Conservation (phyloP, 305 asterid genomes). For the Plantago lanceolata region DNA sequence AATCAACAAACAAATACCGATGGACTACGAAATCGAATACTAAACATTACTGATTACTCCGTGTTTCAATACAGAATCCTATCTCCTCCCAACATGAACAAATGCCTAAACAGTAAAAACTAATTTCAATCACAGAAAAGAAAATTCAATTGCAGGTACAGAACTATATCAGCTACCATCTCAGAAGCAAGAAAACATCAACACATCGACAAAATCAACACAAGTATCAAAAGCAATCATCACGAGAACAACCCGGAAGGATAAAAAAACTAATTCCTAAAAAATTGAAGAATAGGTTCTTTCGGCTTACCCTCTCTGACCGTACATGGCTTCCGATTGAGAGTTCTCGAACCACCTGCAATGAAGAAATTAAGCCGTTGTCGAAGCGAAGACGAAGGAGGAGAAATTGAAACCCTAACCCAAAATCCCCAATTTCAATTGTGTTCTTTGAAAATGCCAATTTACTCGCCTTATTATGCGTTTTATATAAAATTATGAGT, state of each 20-base stretch:
- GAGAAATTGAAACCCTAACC: not conserved
- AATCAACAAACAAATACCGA: not conserved
- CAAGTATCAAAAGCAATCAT: not conserved
- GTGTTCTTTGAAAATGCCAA: no score
- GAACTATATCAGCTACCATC: not conserved
- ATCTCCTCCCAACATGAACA: no score
- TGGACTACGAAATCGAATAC: not conserved
- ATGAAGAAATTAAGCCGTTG: not conserved
- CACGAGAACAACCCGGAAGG: not conserved
- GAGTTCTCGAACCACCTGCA: not conserved
- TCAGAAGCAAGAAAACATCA: not conserved
- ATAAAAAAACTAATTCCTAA: not conserved
- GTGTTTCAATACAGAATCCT: no score
- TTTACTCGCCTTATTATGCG: no score
- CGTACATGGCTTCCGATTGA: slow-evolving; percentile 9
- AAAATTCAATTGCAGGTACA: no score
- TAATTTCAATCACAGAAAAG: no score
- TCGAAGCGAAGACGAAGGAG: not conserved
- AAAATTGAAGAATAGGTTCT: not conserved
- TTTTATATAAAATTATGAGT: no score
- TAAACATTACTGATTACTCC: no score
- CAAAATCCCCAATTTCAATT: no score
- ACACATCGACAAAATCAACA: not conserved
- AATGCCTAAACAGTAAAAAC: no score
- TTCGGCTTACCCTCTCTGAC: slow-evolving; percentile 15